phyloP scores from a whole-genome alignment of 2,329 filamentous ascomycete species.

The Colletotrichum nymphaeae region DNA sequence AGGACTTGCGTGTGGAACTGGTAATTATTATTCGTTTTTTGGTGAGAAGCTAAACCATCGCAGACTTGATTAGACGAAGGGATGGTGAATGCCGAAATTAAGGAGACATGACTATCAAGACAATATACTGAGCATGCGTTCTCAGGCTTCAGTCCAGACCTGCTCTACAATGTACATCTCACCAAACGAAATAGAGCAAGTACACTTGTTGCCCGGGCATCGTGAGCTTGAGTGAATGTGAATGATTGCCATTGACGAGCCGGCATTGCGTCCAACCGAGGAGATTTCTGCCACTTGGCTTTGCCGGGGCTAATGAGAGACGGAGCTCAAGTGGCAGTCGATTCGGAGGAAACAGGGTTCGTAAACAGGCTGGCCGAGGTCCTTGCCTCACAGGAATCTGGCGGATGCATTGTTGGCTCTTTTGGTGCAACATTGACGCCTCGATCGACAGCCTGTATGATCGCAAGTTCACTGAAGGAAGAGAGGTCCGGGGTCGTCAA shows the following conservation, averaged over 20 bases:
- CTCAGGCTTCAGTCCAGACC: too few species aligned
- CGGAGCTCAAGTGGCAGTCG: neutral
- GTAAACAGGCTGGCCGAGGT: neutral
- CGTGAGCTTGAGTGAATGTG: neutral
- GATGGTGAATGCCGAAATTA: neutral
- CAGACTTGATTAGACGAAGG: neutral
- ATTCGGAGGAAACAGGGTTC: conserved; percentile 26
- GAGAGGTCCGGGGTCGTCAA: neutral
- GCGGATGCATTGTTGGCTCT: neutral
- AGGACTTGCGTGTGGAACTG: neutral
- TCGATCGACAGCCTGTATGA: neutral
- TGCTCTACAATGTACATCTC: too few species aligned
- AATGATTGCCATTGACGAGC: too few species aligned
- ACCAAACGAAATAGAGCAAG: neutral
- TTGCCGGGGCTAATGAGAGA: conserved; percentile 5
- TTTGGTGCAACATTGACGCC: neutral
- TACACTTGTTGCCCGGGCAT: neutral
- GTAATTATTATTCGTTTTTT: neutral
- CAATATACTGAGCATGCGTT: neutral
- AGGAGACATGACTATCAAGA: neutral
- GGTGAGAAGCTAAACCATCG: neutral
- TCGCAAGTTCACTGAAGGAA: neutral
- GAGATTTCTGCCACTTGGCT: too few species aligned
- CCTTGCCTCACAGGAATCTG: conserved; percentile 15
- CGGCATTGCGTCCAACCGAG: too few species aligned